A percentile compares a stretch with the other conserved stretches of the same genome.
Conservation (phyloP, 2,329 filamentous ascomycete genomes). For the Sporothrix pallida region DNA sequence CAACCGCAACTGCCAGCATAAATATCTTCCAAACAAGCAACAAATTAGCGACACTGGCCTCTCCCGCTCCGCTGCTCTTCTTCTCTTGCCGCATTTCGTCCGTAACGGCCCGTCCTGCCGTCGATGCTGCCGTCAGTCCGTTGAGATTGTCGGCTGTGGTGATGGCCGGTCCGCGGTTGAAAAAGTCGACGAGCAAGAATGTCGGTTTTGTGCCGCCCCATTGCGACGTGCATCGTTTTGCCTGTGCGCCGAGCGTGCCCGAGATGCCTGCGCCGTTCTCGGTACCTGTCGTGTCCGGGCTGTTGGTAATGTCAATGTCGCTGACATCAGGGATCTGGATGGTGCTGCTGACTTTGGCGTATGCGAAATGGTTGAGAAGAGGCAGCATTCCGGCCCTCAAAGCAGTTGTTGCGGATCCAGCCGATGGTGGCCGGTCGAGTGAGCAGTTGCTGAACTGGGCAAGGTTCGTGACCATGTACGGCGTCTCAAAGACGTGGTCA, state of each 20-base stretch:
- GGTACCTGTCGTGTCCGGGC: conserved; percentile 54
- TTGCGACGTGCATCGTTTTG: conserved; percentile 57
- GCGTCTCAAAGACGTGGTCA: conserved; percentile 73
- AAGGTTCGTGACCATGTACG: conserved; percentile 66
- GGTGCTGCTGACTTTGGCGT: conserved; percentile 59
- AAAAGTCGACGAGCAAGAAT: conserved; percentile 82
- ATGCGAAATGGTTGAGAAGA: conserved; percentile 81
- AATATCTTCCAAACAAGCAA: neutral
- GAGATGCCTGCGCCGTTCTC: conserved; percentile 38
- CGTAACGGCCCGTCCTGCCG: conserved; percentile 38
- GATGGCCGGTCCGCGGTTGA: conserved; percentile 73
- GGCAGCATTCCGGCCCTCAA: conserved; percentile 66
- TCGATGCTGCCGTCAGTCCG: conserved; percentile 47
- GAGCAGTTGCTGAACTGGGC: conserved; percentile 71
- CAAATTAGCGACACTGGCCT: neutral
- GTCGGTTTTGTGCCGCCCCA: conserved; percentile 70
- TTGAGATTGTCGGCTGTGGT: conserved; percentile 73
- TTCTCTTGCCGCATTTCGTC: conserved; percentile 20
- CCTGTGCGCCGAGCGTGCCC: conserved; percentile 62
- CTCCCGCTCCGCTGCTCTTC: neutral
- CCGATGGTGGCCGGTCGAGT: conserved; percentile 66
- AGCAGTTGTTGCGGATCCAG: conserved; percentile 56
- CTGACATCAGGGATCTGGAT: conserved; percentile 67
- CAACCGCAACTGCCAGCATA: neutral
- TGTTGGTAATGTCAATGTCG: conserved; percentile 69